Conservation (phyloP, 1,284 basidiomycete genomes). For the Pisolithus thermaeus region DNA sequence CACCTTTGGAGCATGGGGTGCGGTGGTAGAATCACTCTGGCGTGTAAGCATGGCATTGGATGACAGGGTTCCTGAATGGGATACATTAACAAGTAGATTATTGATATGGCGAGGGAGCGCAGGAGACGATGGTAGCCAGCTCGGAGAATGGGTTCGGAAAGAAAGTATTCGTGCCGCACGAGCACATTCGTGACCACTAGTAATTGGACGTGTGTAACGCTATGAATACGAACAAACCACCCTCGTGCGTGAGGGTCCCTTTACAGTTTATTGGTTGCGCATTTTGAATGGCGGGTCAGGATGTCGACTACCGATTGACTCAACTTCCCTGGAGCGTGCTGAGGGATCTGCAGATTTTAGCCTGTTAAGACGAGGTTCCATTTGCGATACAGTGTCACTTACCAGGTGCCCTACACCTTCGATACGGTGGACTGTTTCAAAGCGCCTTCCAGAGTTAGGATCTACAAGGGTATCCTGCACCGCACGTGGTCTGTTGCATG, state of each 20-base stretch:
- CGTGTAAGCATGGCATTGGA: slow-evolving; percentile 43
- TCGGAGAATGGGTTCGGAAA: slow-evolving; percentile 46
- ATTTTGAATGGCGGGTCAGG: slow-evolving; percentile 9
- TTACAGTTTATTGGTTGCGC: not conserved
- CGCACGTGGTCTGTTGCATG: slow-evolving; percentile 28
- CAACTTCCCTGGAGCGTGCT: slow-evolving; percentile 17
- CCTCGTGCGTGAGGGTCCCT: too few species aligned
- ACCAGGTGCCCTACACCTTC: slow-evolving; percentile 46
- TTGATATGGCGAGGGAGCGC: slow-evolving; percentile 49
- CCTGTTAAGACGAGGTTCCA: not conserved
- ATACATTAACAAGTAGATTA: slow-evolving; percentile 44
- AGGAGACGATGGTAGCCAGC: slow-evolving; percentile 28
- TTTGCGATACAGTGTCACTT: slow-evolving; percentile 16
- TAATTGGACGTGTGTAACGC: not conserved
- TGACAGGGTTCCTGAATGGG: slow-evolving; percentile 39
- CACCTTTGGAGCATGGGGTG: slow-evolving; percentile 43
- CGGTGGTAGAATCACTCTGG: slow-evolving; percentile 54
- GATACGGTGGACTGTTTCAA: slow-evolving; percentile 36
- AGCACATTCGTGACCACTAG: not conserved
- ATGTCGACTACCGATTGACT: slow-evolving; percentile 17
- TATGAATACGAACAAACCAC: not conserved
- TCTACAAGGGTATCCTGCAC: slow-evolving; percentile 44
- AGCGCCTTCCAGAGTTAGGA: slow-evolving; percentile 36
- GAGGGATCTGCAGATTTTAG: slow-evolving; percentile 17
- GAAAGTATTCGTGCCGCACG: slow-evolving; percentile 16